phyloP scores from a whole-genome alignment of 352 stramenopile genomes.

The Blastocystis sp. region DNA sequence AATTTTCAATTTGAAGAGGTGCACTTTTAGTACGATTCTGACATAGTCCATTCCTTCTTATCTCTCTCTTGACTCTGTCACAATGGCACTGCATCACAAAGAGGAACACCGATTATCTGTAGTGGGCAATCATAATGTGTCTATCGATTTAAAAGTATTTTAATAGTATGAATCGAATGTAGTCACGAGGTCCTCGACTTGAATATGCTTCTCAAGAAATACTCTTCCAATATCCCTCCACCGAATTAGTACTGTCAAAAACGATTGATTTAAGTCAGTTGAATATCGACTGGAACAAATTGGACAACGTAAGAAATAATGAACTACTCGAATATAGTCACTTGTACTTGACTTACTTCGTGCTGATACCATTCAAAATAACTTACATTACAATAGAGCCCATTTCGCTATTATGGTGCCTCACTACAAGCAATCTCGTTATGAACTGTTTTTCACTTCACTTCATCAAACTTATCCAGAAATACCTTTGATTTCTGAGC shows the following conservation, averaged over 20 bases:
- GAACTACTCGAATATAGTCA: background rate
- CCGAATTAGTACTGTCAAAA: background rate
- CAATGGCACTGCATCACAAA: background rate
- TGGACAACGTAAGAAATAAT: background rate
- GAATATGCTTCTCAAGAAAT: background rate
- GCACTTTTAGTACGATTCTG: background rate
- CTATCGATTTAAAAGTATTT: background rate
- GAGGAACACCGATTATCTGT: slow-evolving; percentile 9
- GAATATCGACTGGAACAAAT: slow-evolving; percentile 17
- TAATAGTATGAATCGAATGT: background rate
- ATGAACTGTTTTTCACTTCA: background rate
- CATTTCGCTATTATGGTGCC: background rate
- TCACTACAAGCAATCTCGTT: background rate
- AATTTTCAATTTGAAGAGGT: slow-evolving; percentile 50
- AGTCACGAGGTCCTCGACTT: background rate
- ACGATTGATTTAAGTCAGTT: background rate
- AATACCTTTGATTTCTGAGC: background rate
- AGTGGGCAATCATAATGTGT: background rate
- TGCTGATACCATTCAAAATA: background rate
- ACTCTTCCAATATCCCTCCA: background rate
- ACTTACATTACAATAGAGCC: background rate
- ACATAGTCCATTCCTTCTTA: background rate
- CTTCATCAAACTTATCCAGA: background rate
- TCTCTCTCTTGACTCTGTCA: background rate
- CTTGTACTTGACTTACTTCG: background rate